Evolutionary conservation across 306 rosid species (phyloP).

Genomic region (Citrullus amarus): DNA sequence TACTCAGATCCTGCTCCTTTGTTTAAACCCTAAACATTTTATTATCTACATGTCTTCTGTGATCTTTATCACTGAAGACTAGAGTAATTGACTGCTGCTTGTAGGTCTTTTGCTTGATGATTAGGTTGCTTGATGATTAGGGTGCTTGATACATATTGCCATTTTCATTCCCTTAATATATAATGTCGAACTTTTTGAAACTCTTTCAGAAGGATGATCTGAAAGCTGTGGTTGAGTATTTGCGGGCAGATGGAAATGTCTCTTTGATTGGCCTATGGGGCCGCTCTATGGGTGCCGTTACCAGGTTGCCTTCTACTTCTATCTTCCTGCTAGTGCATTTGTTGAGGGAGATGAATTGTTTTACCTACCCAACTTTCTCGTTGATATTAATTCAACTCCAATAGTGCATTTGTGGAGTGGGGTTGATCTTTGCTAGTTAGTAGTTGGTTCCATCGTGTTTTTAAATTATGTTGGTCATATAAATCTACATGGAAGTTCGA

Average conservation of each 20-base stretch:
- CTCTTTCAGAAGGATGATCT: constrained; percentile 76
- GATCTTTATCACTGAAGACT: not conserved
- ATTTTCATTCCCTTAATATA: not conserved
- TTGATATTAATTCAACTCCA: not conserved
- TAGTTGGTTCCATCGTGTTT: not conserved
- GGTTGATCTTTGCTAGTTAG: not conserved
- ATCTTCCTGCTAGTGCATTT: not conserved
- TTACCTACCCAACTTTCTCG: not conserved
- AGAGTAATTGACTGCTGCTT: not conserved
- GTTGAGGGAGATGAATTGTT: not conserved
- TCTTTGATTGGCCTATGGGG: constrained; percentile 99
- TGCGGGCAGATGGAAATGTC: constrained; percentile 81
- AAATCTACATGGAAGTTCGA: not conserved
- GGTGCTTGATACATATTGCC: not conserved
- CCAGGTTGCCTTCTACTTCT: constrained; percentile 43
- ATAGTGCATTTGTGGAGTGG: not conserved
- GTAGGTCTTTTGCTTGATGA: not conserved
- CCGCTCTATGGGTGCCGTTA: constrained; percentile 99
- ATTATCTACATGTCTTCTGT: not conserved
- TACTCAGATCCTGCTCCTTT: not conserved
- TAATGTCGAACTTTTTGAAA: not conserved
- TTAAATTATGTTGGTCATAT: not conserved
- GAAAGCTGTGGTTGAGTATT: constrained; percentile 63
- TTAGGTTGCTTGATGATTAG: not conserved
- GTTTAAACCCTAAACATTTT: not conserved